These are phyloP conservation scores for Naganishia vaughanmartiniae DNA, from an alignment of 768 basidiomycete genomes.

Conservation along the genomic window DNA sequence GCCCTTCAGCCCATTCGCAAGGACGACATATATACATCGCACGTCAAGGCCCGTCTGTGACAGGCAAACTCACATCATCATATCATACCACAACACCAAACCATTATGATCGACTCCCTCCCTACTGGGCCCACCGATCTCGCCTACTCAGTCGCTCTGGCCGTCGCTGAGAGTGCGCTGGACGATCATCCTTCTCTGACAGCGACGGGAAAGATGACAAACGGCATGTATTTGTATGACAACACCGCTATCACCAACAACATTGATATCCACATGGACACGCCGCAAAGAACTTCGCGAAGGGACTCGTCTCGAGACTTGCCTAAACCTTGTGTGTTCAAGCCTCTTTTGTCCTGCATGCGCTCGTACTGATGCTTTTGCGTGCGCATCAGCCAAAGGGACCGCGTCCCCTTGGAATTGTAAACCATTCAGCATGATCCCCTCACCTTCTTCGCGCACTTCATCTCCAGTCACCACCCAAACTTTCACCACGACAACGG, in stretches of 20 bases:
- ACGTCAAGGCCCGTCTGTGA: neutral
- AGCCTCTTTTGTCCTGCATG: neutral
- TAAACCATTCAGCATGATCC: neutral
- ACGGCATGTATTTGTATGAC: neutral
- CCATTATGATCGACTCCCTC: neutral
- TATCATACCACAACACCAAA: neutral
- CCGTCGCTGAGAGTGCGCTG: conserved; percentile 17
- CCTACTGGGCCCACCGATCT: neutral
- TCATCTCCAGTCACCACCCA: neutral
- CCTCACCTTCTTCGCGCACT: neutral
- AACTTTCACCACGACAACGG: neutral
- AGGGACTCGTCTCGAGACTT: neutral
- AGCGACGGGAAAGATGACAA: neutral
- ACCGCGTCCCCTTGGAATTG: neutral
- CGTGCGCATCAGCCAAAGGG: neutral
- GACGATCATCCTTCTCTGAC: neutral
- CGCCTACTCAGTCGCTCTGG: neutral
- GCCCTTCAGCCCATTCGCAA: neutral
- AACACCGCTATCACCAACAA: neutral
- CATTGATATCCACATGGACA: neutral
- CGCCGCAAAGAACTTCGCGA: too few relatives aligned
- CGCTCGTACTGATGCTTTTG: neutral
- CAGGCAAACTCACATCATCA: neutral
- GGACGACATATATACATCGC: neutral
- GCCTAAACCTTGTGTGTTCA: neutral